Evolutionary conservation across 2,329 filamentous ascomycete genomes (phyloP).

Genomic region (Sphaerulina vaccinii): DNA sequence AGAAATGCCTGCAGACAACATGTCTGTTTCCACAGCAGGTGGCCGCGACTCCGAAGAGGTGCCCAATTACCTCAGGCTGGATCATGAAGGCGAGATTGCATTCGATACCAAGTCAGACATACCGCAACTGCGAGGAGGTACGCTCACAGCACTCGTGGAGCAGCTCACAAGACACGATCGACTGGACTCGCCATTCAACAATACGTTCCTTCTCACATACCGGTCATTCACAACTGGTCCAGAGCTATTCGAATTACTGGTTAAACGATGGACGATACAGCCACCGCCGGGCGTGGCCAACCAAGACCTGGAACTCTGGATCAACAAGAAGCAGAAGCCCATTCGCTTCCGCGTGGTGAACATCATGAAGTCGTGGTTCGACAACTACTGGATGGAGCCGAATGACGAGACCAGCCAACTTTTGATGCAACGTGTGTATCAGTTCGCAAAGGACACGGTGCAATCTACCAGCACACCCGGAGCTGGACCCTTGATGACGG

Average conservation of each 20-base stretch:
- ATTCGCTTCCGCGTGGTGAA: conserved; percentile 96
- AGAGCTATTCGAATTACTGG: conserved; percentile 88
- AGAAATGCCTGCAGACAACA: conserved; percentile 45
- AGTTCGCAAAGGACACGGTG: conserved; percentile 87
- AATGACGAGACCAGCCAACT: conserved; percentile 78
- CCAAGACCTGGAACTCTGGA: conserved; percentile 80
- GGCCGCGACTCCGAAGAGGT: conserved; percentile 65
- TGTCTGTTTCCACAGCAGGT: conserved; percentile 34
- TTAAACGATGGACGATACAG: conserved; percentile 88
- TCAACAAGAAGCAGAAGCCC: conserved; percentile 90
- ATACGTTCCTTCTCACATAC: conserved; percentile 95
- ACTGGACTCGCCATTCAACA: conserved; percentile 92
- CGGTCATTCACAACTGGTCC: conserved; percentile 87
- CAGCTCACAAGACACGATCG: conserved; percentile 95
- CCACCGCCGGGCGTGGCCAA: conserved; percentile 77
- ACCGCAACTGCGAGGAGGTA: conserved; percentile 81
- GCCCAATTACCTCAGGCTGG: conserved; percentile 79
- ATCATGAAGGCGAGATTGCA: conserved; percentile 83
- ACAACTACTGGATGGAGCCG: conserved; percentile 98
- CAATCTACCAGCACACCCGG: conserved; percentile 92
- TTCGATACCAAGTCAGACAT: conserved; percentile 81
- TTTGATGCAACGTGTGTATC: conserved; percentile 82
- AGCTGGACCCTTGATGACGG: conserved; percentile 76
- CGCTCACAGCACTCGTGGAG: conserved; percentile 83
- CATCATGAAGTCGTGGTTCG: conserved; percentile 97